Conservation (phyloP, 768 basidiomycete genomes). For the Suillus bovinus region DNA sequence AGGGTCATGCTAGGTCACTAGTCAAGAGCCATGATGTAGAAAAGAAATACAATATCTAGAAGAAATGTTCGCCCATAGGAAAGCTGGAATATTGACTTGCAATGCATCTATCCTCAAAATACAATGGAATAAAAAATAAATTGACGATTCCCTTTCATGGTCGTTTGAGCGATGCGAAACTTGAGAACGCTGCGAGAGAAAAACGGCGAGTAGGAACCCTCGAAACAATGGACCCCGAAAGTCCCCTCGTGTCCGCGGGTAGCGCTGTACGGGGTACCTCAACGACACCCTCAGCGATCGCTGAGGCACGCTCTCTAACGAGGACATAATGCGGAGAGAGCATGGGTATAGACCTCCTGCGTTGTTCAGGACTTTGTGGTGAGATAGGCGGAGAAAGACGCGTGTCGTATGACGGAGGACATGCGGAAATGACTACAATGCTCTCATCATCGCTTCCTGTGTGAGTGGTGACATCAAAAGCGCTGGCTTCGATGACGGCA, state of each 20-base stretch:
- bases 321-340: constrained; percentile 26
- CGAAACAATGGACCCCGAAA: constrained; percentile 12
- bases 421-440: constrained; percentile 32
- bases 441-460: constrained; percentile 33
- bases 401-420: constrained; percentile 27
- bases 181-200: constrained; percentile 33
- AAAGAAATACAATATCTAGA: background rate
- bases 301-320: constrained; percentile 15
- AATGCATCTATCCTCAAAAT: background rate
- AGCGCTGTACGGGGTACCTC: constrained; percentile 13
- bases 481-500: constrained; percentile 22
- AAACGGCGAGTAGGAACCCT: constrained; percentile 27
- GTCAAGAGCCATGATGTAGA: background rate
- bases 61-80: background rate
- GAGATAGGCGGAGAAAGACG: constrained; percentile 11
- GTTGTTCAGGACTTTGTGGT: constrained; percentile 7
- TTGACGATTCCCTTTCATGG: background rate
- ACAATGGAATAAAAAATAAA: background rate
- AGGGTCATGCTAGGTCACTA: background rate
- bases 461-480: constrained; percentile 21
- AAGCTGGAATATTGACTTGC: background rate
- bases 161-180: background rate
- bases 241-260: constrained; percentile 15
- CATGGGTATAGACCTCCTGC: constrained; percentile 17
- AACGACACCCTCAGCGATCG: constrained; percentile 9